Percentiles rank a stretch among this genome's conserved stretches.
Conservation (phyloP, 768 basidiomycete species). For the Suillus subluteus region DNA sequence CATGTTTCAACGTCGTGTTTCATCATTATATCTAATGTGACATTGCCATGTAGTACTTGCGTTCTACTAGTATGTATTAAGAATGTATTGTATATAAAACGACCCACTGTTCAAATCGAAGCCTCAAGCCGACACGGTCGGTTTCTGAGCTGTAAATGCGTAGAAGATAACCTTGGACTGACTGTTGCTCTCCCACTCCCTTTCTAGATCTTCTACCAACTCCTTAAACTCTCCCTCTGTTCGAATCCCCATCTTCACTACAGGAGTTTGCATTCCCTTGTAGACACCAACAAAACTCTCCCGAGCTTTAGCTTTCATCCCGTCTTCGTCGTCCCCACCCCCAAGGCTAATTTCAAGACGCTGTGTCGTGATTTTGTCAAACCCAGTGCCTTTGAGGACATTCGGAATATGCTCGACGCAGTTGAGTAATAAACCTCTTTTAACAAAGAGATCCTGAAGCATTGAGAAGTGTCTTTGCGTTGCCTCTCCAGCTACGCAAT, state of each 20-base stretch:
- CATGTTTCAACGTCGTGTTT: background rate
- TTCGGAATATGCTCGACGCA: slow-evolving; percentile 4
- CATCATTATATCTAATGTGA: background rate
- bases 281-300: background rate
- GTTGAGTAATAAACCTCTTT: slow-evolving; percentile 2
- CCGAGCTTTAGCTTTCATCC: background rate
- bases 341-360: background rate
- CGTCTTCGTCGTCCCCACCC: background rate
- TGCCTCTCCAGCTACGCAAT: slow-evolving; percentile 2
- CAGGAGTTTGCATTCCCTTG: background rate
- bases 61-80: background rate
- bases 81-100: background rate
- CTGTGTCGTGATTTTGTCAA: background rate
- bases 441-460: slow-evolving; percentile 3
- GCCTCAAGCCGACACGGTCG: background rate
- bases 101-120: background rate
- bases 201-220: slow-evolving; percentile 3
- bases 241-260: slow-evolving; percentile 6
- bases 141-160: background rate
- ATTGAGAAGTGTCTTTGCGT: slow-evolving; percentile 2
- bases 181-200: background rate
- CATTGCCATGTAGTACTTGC: background rate
- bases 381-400: background rate
- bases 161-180: background rate
- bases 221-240: background rate